A percentile compares a stretch with the other conserved stretches of the same genome.
phyloP scores from a whole-genome alignment of 2,329 filamentous ascomycete genomes.

The Epichloe brachyelytri region DNA sequence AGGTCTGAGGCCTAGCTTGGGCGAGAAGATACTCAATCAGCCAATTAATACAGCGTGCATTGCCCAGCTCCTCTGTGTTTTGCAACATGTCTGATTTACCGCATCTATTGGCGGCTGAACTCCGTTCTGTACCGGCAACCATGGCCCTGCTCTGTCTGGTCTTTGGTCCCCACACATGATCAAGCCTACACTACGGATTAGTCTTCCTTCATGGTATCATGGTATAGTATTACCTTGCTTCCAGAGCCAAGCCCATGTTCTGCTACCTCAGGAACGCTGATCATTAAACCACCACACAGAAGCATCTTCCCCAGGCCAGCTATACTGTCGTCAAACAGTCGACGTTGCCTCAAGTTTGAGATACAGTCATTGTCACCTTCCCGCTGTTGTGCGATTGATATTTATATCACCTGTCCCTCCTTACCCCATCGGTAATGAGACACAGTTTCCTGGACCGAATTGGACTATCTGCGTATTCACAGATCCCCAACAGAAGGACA shows the following conservation, averaged over 20 bases:
- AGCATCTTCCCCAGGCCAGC: background rate
- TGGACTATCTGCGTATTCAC: background rate
- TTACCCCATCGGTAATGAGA: background rate
- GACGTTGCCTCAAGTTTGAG: background rate
- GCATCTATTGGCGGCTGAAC: background rate
- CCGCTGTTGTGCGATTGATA: background rate
- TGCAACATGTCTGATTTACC: background rate
- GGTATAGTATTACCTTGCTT: background rate
- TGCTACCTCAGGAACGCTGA: constrained; percentile 1
- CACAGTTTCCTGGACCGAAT: background rate
- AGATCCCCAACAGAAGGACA: background rate
- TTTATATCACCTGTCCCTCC: background rate
- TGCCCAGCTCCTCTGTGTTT: background rate
- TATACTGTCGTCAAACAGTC: background rate
- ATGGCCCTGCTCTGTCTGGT: background rate
- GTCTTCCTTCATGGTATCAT: background rate
- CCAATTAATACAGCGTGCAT: background rate
- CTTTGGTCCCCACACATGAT: background rate
- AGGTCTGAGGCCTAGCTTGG: background rate
- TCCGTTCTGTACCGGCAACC: background rate
- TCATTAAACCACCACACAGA: background rate
- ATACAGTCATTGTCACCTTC: background rate
- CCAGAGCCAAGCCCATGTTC: background rate
- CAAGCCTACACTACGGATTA: background rate
- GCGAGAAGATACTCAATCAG: background rate